Conservation (phyloP, 2,329 filamentous ascomycete species). For the Pestalotiopsis sp. region DNA sequence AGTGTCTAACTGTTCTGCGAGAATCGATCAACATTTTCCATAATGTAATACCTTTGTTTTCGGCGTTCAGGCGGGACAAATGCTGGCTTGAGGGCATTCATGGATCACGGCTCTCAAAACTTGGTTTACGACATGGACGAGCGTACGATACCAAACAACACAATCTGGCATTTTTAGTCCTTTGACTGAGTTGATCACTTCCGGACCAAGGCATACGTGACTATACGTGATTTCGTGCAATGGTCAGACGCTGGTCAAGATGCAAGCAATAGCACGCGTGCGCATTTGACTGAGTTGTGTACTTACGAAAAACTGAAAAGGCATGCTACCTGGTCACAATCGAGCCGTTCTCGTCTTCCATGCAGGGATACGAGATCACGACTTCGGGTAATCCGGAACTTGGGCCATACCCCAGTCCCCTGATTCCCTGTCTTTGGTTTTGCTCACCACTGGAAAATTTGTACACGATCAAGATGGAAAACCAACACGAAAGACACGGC, state of each 20-base stretch:
- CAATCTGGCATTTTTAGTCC: neutral
- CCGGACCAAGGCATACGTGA: neutral
- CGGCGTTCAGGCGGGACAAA: constrained; percentile 22
- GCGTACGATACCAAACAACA: constrained; percentile 3
- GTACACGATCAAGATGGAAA: too few relatives aligned
- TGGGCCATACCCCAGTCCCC: too few relatives aligned
- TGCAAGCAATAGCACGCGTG: neutral
- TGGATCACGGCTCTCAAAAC: constrained; percentile 8
- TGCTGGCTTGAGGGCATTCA: constrained; percentile 2
- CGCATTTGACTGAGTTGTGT: neutral
- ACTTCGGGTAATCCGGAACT: too few relatives aligned
- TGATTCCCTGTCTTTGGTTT: too few relatives aligned
- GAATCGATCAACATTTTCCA: neutral
- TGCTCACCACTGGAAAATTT: too few relatives aligned
- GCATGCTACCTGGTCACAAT: too few relatives aligned
- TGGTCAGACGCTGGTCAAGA: neutral
- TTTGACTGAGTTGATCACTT: neutral
- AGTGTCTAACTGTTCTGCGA: neutral
- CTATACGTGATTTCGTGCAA: neutral
- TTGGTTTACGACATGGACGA: constrained; percentile 10
- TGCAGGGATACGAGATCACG: too few relatives aligned
- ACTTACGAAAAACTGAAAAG: too few relatives aligned
- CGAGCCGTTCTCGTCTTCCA: too few relatives aligned
- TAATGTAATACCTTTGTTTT: constrained; percentile 13
- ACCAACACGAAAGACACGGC: neutral